Evolutionary conservation across 1,139 yeast genomes (phyloP).

Genomic region (Geotrichum bryndzae): DNA sequence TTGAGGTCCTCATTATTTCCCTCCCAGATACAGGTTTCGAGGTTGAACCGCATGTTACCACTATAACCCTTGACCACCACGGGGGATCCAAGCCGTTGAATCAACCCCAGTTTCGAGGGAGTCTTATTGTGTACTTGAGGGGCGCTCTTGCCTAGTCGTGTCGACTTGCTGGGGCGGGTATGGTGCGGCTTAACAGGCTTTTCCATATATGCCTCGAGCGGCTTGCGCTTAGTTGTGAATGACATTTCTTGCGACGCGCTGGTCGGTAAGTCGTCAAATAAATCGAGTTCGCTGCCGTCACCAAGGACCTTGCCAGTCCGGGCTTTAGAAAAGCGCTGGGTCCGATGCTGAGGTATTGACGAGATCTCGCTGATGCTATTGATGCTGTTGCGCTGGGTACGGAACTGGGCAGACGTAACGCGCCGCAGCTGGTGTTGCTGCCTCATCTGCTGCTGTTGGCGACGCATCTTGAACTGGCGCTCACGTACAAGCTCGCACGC

Average conservation of each 20-base stretch:
- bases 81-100: constrained; percentile 34
- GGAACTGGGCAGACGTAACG: constrained; percentile 9
- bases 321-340: constrained; percentile 19
- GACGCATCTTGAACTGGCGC: not conserved
- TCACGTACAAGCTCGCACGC: constrained; percentile 4
- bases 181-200: constrained; percentile 3
- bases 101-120: constrained; percentile 24
- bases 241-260: constrained; percentile 21
- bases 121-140: not conserved
- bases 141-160: not conserved
- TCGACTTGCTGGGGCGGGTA: not conserved
- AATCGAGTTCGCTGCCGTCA: constrained; percentile 34
- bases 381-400: not conserved
- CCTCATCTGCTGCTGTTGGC: not conserved
- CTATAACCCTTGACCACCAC: constrained; percentile 28
- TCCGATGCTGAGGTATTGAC: constrained; percentile 14
- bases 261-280: constrained; percentile 31
- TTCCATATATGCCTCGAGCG: constrained; percentile 14
- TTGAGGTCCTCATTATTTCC: constrained; percentile 59
- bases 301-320: constrained; percentile 26
- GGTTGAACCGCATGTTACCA: constrained; percentile 51
- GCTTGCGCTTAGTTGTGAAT: not conserved
- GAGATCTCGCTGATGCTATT: not conserved
- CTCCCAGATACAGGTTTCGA: constrained; percentile 53
- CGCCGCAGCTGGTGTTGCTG: constrained; percentile 7